Evolutionary conservation across 169 alveolate genomes (phyloP).

Genomic region (Cryptosporidium xiaoi): DNA sequence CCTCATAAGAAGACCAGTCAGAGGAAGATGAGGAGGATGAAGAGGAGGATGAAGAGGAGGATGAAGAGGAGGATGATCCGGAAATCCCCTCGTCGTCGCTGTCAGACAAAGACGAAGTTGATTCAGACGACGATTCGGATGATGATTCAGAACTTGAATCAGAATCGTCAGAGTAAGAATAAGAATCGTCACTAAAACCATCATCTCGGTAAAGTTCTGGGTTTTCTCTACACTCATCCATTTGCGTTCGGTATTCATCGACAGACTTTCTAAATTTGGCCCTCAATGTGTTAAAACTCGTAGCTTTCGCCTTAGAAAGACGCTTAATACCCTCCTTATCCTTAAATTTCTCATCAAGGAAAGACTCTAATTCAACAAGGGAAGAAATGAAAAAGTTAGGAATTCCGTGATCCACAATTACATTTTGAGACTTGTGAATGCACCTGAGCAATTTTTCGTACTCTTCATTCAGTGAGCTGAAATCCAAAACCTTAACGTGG

Average conservation of each 20-base stretch:
- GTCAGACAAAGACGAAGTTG: conserved; percentile 16
- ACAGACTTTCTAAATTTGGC: conserved; percentile 86
- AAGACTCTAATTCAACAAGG: conserved; percentile 80
- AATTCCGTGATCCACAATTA: conserved; percentile 76
- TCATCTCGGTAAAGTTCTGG: conserved; percentile 82
- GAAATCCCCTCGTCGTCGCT: conserved; percentile 43
- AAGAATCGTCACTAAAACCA: conserved; percentile 77
- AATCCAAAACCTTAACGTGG: conserved; percentile 82
- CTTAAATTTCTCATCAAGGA: conserved; percentile 82
- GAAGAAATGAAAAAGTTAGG: conserved; percentile 80
- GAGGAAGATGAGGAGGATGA: conserved; percentile 80
- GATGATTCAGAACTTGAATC: conserved; percentile 54
- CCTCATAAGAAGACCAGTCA: conserved; percentile 88
- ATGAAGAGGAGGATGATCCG: conserved; percentile 29
- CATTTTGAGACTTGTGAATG: conserved; percentile 79
- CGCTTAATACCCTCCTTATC: conserved; percentile 82
- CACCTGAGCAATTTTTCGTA: conserved; percentile 83
- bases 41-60: conserved; percentile 40
- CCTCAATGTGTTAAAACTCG: conserved; percentile 83
- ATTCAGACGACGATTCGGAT: background rate
- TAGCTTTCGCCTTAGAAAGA: conserved; percentile 85
- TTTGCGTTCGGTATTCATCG: conserved; percentile 81
- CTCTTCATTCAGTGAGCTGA: conserved; percentile 82
- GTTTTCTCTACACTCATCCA: conserved; percentile 83
- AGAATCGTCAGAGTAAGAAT: conserved; percentile 76